Conservation (phyloP, 176 grass and related monocot species). For the Oryza longistaminata region DNA sequence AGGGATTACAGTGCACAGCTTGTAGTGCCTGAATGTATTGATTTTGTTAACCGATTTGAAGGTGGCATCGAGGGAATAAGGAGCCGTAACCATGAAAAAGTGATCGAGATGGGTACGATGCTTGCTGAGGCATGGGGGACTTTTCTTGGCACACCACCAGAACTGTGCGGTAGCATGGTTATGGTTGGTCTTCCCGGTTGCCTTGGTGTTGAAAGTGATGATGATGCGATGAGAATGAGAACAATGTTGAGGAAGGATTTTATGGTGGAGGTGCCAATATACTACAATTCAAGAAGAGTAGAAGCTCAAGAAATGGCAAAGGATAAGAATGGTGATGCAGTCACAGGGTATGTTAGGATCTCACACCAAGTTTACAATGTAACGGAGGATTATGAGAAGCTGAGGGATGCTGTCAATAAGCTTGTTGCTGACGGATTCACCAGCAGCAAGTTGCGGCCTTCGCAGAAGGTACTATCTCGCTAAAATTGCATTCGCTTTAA, state of each 20-base stretch:
- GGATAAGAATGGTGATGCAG: constrained; percentile 39
- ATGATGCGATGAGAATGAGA: constrained; percentile 69
- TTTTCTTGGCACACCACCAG: constrained; percentile 69
- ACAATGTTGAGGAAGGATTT: constrained; percentile 74
- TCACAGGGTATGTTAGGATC: constrained; percentile 83
- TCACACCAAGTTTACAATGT: constrained; percentile 96
- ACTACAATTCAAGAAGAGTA: constrained; percentile 66
- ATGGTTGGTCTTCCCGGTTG: constrained; percentile 85
- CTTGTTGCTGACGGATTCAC: constrained; percentile 85
- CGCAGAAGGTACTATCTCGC: constrained; percentile 47
- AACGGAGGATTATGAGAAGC: constrained; percentile 69
- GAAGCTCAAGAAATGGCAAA: constrained; percentile 42
- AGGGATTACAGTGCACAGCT: constrained; percentile 92
- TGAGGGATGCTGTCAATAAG: constrained; percentile 82
- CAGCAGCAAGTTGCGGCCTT: constrained; percentile 57
- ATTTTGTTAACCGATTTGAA: constrained; percentile 84
- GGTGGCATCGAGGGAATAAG: constrained; percentile 86
- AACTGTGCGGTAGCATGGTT: constrained; percentile 86
- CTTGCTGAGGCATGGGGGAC: constrained; percentile 89
- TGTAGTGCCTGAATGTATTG: constrained; percentile 68
- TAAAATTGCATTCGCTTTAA: neutral
- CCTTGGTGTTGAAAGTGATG: constrained; percentile 57
- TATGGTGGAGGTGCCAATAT: constrained; percentile 86
- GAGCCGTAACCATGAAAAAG: constrained; percentile 76
- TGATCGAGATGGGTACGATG: constrained; percentile 93